phyloP scores from a whole-genome alignment of 2,329 filamentous ascomycete species.

The Claviceps purpurea region DNA sequence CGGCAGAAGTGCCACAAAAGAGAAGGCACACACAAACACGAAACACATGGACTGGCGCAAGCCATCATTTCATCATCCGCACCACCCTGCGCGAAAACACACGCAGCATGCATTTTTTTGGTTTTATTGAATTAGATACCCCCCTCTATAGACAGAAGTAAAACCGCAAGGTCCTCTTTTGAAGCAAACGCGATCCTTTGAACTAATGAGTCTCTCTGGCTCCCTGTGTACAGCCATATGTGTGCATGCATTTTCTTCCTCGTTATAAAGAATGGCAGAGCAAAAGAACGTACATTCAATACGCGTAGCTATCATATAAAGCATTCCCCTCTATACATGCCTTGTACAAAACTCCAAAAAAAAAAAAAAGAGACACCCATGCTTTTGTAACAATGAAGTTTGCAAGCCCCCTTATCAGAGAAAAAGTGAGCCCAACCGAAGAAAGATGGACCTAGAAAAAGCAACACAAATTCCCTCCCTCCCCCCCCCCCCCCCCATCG shows the following conservation, averaged over 20 bases:
- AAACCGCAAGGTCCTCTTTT: background rate
- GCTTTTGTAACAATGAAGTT: background rate
- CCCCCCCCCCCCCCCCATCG: background rate
- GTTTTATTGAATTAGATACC: conserved; percentile 2
- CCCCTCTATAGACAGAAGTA: background rate
- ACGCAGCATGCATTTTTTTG: background rate
- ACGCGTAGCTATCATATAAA: background rate
- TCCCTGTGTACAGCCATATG: background rate
- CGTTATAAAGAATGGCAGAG: background rate
- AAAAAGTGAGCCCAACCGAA: background rate
- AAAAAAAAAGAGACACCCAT: background rate
- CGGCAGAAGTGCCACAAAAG: background rate
- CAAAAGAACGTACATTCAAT: background rate
- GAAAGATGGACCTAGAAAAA: background rate
- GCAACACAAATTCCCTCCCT: background rate
- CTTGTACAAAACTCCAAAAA: background rate
- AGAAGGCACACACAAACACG: background rate
- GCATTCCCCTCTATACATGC: background rate
- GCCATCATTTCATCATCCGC: background rate
- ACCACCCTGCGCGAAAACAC: no score
- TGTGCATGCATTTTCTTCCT: background rate
- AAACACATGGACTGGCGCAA: background rate
- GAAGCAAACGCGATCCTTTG: background rate
- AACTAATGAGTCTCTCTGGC: background rate
- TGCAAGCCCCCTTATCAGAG: background rate